Base-by-base conservation (phyloP, 2,329 filamentous ascomycete species). In the Monilinia laxa region DNA sequence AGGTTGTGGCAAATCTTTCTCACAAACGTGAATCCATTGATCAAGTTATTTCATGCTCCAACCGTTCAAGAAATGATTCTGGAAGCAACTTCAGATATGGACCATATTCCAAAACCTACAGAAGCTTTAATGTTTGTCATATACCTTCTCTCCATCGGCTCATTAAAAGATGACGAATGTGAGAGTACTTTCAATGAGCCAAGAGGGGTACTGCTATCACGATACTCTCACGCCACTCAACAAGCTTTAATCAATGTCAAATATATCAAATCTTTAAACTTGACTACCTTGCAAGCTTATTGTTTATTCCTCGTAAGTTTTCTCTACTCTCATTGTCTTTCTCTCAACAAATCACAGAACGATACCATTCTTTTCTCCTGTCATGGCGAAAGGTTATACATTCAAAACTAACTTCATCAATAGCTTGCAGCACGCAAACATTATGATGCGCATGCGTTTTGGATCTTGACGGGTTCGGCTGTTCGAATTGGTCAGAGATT, bases 1-100 rank as follows among this genome's bases (percentile, higher is more conserved):
- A 83, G 86, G 71, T 78, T 89, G 35, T 92, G 89, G 88, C 87
- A 90, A 75, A 82, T 86, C 18, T 92, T 89, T 73, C 81, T 91
- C 52, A 84, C 85, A 68, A 90, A 90, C 72, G 85, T 91, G 70
- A 87, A 91, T 71, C 87, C 89, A 0, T 76, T 92, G 20, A 79
- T 90, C 52, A 91, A 90, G 73, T 80, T 91, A 67, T 88, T 86
- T 0, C 89, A 92, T 74, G 84, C 85, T 0, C 87, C 87, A 0
- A 90, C 83, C 1, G 78, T 90, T 0, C 88, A 91, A 74, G 80
- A 79, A 31, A 83, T 83, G 62, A 84, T 92, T 54, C 84, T 91
- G 60, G 85, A 88, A 69, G 87, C 71, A 12, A 83, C 83, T 45
- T 81, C 83, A 14, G 81, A 86, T 67, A 75, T 87, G 9, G 78